Evolutionary conservation across 1,139 yeast genomes (phyloP), one percentile per base, ranked within the genome.

Genomic region (Blastobotrys persicus): DNA sequence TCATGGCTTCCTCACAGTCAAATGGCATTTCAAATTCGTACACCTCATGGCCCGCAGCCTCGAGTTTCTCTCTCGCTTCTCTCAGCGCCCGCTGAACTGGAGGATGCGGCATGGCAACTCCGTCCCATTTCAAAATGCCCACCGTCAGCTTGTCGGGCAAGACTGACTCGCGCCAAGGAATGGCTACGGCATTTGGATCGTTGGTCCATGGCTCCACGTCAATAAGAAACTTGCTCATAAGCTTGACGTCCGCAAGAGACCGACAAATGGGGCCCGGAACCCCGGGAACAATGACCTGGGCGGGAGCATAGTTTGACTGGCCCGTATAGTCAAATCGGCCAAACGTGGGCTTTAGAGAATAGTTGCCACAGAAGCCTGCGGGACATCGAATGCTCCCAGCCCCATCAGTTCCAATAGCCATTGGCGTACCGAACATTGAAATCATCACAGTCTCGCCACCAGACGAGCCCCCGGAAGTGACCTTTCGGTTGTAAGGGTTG

Each of bases 371-470:
- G 51, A 75, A 76, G 18, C 74, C 72, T 2, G 81, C 74, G 0
- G 85, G 85, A 43, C 72, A 71, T 45, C 85, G 68, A 45, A 81
- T 78, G 32, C 77, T 70, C 3, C 86, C 86, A 13, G 84, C 86
- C 54, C 81, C 78, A 60, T 81, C 86, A 7, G 83, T 75, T 2
- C 84, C 84, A 40, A 79, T 63, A 0, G 83, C 84, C 34, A 78
- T 53, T 5, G 71, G 62, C 0, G 79, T 67, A 4, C 78, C 83
- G 37, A 69, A 69, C 19, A 74, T 62, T 1, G 75, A 79, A 33
- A 78, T 59, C 19, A 80, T 61, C 0, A 83, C 75, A 13, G 80
- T 83, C 59, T 79, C 84, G 39, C 85, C 85, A 5, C 85, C 85
- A 9, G 80, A 74, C 2, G 80, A 75, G 1, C 85, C 85, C 31